Evolutionary conservation across 169 alveolate species (phyloP).

Genomic region (Plasmodium inui): DNA sequence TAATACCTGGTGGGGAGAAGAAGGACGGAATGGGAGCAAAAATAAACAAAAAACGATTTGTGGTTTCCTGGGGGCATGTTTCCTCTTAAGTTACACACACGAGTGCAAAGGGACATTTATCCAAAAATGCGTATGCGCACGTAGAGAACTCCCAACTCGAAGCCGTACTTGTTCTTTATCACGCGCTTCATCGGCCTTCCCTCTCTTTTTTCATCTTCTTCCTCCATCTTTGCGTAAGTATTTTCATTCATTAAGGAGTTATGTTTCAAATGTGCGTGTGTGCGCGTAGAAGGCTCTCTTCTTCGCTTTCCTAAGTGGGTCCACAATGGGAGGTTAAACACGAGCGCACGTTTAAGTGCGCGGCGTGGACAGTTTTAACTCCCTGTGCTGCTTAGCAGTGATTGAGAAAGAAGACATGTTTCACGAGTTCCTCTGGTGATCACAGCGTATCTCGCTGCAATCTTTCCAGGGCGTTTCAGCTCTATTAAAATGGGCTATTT

Average conservation of each 20-base stretch:
- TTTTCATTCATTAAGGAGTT: conserved; percentile 48
- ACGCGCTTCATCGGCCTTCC: conserved; percentile 2
- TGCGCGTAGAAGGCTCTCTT: not conserved
- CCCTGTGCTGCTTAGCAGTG: not conserved
- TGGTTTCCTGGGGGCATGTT: not conserved
- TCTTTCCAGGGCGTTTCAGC: not conserved
- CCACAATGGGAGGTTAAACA: not conserved
- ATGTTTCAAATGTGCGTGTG: not conserved
- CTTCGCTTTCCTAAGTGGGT: not conserved
- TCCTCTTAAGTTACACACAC: not conserved
- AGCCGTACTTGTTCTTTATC: conserved; percentile 47
- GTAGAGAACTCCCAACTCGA: not conserved
- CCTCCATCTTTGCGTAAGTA: conserved; percentile 37
- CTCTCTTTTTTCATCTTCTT: conserved; percentile 32
- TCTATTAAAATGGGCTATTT: not conserved
- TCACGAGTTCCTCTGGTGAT: not conserved
- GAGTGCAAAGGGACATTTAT: not conserved
- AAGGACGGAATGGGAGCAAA: not conserved
- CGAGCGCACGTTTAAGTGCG: not conserved
- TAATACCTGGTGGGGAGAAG: conserved; percentile 14
- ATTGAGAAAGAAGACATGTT: not conserved
- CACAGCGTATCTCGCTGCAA: not conserved
- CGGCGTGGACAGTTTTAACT: not conserved
- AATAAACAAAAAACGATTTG: not conserved
- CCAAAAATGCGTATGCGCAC: not conserved